Evolutionary conservation across 2,329 filamentous ascomycete species (phyloP).

Genomic region (Macrophomina tecta): DNA sequence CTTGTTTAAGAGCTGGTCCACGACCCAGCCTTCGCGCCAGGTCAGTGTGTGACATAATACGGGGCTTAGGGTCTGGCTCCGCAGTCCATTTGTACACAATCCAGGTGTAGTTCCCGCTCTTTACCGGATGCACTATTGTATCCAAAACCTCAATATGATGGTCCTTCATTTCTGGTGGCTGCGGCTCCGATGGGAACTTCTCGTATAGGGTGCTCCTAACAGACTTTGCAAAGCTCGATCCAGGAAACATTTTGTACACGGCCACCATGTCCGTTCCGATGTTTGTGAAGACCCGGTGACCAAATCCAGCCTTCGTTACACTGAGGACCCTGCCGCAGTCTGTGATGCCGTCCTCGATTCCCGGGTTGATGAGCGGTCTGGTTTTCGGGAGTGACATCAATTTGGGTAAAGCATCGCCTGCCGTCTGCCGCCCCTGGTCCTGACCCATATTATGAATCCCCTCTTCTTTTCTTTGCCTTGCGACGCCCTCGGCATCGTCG

Average conservation of each 20-base stretch:
- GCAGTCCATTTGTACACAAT: neutral
- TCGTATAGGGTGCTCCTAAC: neutral
- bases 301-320: neutral
- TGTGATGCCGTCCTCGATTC: neutral
- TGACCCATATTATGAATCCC: neutral
- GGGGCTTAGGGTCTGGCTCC: neutral
- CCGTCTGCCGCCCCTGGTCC: neutral
- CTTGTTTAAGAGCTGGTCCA: neutral
- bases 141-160: neutral
- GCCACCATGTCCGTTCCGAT: neutral
- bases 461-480: neutral
- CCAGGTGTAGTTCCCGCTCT: too few relatives aligned
- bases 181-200: neutral
- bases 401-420: neutral
- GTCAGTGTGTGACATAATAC: neutral
- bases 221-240: neutral
- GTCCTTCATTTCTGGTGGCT: neutral
- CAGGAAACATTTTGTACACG: neutral
- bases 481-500: too few relatives aligned
- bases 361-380: neutral
- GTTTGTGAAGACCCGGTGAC: neutral
- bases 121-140: too few relatives aligned
- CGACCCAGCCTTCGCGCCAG: neutral
- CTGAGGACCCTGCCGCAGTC: neutral
- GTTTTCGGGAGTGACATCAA: neutral